phyloP scores from a whole-genome alignment of 106 monocot genomes.

The Platanthera zijinensis region DNA sequence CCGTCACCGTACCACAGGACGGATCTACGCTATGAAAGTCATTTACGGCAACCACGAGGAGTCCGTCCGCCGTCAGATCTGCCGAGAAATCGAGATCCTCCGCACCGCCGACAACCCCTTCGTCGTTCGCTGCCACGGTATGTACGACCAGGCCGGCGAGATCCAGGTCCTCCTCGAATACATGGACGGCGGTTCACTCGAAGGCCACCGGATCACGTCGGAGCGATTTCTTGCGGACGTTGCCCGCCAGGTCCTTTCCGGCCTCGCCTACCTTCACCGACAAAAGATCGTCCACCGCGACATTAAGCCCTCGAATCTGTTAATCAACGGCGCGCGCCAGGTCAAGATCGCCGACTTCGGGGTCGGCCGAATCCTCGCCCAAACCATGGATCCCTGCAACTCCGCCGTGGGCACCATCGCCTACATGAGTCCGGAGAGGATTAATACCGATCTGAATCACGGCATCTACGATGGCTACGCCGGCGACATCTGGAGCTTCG shows the following conservation, averaged over 20 bases:
- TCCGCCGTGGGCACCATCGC: slow-evolving; percentile 92
- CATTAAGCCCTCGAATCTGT: slow-evolving; percentile 90
- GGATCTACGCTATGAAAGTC: slow-evolving; percentile 48
- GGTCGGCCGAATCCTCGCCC: slow-evolving; percentile 75
- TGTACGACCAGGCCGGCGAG: slow-evolving; percentile 64
- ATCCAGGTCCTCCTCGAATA: slow-evolving; percentile 70
- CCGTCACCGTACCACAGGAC: slow-evolving; percentile 37
- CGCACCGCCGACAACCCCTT: slow-evolving; percentile 58
- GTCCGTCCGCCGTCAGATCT: slow-evolving; percentile 51
- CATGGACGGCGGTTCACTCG: slow-evolving; percentile 65
- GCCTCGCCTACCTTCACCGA: slow-evolving; percentile 78
- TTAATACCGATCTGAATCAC: slow-evolving; percentile 83
- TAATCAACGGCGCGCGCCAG: slow-evolving; percentile 45
- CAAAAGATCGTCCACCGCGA: slow-evolving; percentile 84
- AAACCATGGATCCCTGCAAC: slow-evolving; percentile 94
- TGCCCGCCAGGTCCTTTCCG: slow-evolving; percentile 56
- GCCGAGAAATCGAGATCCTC: slow-evolving; percentile 73
- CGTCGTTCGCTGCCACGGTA: slow-evolving; percentile 63
- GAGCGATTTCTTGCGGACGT: slow-evolving; percentile 47
- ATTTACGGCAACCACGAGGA: slow-evolving; percentile 62
- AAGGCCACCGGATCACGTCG: slow-evolving; percentile 33
- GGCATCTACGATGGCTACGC: slow-evolving; percentile 80
- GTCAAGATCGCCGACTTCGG: slow-evolving; percentile 98
- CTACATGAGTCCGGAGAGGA: slow-evolving; percentile 77
- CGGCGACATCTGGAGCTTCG: slow-evolving; percentile 96